Conservation (phyloP, 306 rosid genomes). For the Cicer pinnatifidum region DNA sequence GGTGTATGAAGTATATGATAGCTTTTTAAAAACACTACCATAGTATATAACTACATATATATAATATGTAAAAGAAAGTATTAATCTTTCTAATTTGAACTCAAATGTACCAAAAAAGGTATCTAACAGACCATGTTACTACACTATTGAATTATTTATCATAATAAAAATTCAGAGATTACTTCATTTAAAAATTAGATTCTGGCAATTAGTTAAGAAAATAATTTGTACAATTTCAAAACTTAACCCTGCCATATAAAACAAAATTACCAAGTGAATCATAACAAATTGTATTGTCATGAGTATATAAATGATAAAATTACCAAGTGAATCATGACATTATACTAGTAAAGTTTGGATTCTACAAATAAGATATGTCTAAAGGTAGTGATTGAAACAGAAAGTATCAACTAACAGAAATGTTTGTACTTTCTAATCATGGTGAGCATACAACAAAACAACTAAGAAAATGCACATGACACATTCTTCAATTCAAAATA, state of each 20-base stretch:
- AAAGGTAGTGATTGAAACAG: too few relatives aligned
- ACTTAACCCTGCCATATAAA: too few relatives aligned
- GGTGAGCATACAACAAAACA: too few relatives aligned
- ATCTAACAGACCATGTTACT: neutral
- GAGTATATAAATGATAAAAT: too few relatives aligned
- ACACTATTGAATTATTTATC: neutral
- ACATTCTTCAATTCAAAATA: neutral
- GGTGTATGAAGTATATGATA: neutral
- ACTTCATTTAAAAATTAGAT: neutral
- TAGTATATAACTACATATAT: neutral
- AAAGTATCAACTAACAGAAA: too few relatives aligned
- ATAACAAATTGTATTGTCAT: too few relatives aligned
- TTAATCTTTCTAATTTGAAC: neutral
- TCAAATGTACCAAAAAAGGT: neutral
- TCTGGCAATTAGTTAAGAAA: neutral
- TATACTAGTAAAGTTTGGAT: too few relatives aligned
- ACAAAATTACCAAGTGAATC: too few relatives aligned
- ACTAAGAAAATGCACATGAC: neutral
- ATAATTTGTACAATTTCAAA: neutral
- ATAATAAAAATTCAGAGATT: neutral
- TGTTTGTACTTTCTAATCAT: too few relatives aligned
- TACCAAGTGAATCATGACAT: too few relatives aligned
- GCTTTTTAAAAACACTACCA: neutral
- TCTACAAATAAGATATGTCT: too few relatives aligned
- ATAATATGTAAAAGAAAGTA: neutral